These are phyloP conservation scores for Hyaloscypha variabilis DNA, from an alignment of 495 filamentous ascomycete genomes.

Conservation along the genomic window DNA sequence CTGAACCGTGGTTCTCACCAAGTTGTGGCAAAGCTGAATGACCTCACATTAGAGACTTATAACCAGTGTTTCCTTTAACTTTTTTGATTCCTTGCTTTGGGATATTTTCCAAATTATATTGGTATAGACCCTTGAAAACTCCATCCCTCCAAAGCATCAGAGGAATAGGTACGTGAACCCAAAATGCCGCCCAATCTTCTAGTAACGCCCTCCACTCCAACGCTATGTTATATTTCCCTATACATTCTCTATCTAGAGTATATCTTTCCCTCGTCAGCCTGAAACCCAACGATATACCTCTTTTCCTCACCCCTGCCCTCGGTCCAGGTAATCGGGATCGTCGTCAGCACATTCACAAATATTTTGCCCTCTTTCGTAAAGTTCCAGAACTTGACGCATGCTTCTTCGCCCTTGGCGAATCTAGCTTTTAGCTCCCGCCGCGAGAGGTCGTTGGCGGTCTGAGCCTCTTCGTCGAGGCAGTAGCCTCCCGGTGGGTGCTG, in stretches of 20 bases:
- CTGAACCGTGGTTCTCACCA: too few relatives aligned
- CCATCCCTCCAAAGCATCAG: neutral
- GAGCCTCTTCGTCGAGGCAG: conserved; percentile 28
- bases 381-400: conserved; percentile 47
- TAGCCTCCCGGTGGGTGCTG: conserved; percentile 42
- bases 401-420: conserved; percentile 41
- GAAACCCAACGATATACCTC: conserved; percentile 47
- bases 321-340: conserved; percentile 47
- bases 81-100: neutral
- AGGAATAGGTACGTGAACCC: neutral
- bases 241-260: neutral
- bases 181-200: neutral
- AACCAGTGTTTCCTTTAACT: neutral
- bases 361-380: conserved; percentile 49
- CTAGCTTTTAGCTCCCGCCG: conserved; percentile 42
- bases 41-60: too few relatives aligned
- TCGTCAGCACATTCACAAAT: conserved; percentile 49
- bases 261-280: conserved; percentile 26
- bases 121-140: neutral
- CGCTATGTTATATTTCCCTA: neutral
- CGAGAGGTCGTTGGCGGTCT: conserved; percentile 39
- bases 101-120: neutral
- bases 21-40: neutral
- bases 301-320: conserved; percentile 7
- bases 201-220: neutral